Percentiles rank a stretch among this genome's conserved stretches.
Evolutionary conservation across 176 grass and related monocot genomes (phyloP).

Genomic region (Microstegium vimineum): DNA sequence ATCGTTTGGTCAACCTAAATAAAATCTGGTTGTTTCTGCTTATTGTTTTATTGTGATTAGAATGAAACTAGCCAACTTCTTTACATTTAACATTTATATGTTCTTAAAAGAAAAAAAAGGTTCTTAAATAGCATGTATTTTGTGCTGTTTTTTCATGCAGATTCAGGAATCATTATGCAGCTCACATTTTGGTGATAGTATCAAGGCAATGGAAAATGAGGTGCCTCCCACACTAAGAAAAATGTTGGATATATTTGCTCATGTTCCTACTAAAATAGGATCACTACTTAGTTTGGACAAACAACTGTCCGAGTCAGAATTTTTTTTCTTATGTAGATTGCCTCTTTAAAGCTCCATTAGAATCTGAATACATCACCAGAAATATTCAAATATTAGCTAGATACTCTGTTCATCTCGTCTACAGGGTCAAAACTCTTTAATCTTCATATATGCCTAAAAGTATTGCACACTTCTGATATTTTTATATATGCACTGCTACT

Average conservation of each 20-base stretch:
- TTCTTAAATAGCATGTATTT: not conserved
- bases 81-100: not conserved
- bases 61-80: not conserved
- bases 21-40: not conserved
- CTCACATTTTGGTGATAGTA: slow-evolving; percentile 16
- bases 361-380: not conserved
- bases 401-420: not conserved
- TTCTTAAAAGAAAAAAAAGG: not conserved
- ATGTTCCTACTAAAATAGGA: not conserved
- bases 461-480: not conserved
- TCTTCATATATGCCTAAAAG: not conserved
- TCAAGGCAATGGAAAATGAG: slow-evolving; percentile 44
- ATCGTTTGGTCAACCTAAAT: not conserved
- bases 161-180: slow-evolving; percentile 20
- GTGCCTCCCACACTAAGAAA: not conserved
- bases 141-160: slow-evolving; percentile 22
- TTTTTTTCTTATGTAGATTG: not conserved
- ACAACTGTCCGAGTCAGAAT: not conserved
- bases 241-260: not conserved
- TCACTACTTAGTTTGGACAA: not conserved
- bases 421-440: not conserved
- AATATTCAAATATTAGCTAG: not conserved
- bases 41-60: not conserved
- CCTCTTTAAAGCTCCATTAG: not conserved
- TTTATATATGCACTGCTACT: not conserved